Conservation (phyloP, 768 basidiomycete genomes). For the Boletus rex-veris region DNA sequence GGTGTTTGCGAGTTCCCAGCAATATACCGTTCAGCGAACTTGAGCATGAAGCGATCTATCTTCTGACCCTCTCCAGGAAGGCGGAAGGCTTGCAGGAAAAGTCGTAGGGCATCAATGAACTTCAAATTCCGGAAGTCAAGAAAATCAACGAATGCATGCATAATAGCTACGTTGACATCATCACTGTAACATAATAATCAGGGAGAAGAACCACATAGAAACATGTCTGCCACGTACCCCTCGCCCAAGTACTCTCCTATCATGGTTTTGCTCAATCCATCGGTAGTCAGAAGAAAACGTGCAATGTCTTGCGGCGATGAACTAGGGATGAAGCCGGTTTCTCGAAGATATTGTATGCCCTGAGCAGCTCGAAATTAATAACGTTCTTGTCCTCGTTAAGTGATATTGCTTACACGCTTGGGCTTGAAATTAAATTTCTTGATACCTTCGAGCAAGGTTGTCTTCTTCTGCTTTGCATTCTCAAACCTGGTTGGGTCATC, state of each 20-base stretch:
- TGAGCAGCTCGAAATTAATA: constrained; percentile 28
- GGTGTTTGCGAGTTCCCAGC: constrained; percentile 78
- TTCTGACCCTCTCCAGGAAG: constrained; percentile 97
- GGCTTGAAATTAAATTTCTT: constrained; percentile 99
- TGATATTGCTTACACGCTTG: constrained; percentile 64
- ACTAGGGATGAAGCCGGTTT: constrained; percentile 81
- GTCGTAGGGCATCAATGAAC: constrained; percentile 87
- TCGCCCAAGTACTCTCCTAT: constrained; percentile 99
- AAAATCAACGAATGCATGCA: constrained; percentile 96
- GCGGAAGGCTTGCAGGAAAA: constrained; percentile 93
- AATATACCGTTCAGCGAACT: constrained; percentile 96
- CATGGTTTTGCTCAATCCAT: constrained; percentile 92
- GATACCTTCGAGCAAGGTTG: constrained; percentile 89
- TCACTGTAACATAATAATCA: constrained; percentile 50
- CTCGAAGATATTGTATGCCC: constrained; percentile 88
- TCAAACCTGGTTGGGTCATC: constrained; percentile 94
- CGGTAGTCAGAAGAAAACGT: constrained; percentile 77
- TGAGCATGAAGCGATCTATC: constrained; percentile 98
- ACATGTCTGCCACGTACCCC: constrained; percentile 54
- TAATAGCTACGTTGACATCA: constrained; percentile 82
- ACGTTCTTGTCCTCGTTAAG: neutral
- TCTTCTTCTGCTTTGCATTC: constrained; percentile 95
- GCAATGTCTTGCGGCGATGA: constrained; percentile 76
- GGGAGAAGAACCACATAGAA: neutral
- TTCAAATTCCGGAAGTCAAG: constrained; percentile 78